Conservation (phyloP, 2,329 filamentous ascomycete species). For the Venturia nashicola region DNA sequence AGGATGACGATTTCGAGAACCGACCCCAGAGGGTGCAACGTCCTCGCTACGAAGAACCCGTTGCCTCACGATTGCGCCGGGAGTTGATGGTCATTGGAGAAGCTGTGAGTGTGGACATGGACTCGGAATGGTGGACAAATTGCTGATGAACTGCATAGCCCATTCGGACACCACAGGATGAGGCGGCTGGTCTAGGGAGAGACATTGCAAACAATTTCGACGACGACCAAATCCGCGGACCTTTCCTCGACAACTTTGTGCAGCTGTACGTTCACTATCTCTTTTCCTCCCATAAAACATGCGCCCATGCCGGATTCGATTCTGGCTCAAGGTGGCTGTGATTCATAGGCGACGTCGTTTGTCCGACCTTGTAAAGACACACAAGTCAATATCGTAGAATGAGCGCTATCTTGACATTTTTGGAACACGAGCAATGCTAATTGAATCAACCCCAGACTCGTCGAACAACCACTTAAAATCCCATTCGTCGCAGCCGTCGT, state of each 20-base stretch:
- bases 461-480: conserved; percentile 96
- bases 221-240: conserved; percentile 9
- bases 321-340: background rate
- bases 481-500: conserved; percentile 82
- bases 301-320: background rate
- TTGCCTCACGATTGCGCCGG: conserved; percentile 9
- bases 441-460: conserved; percentile 31
- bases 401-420: conserved; percentile 9
- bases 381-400: background rate
- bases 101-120: background rate
- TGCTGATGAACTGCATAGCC: background rate
- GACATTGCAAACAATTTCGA: conserved; percentile 10
- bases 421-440: conserved; percentile 11
- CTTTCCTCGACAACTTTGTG: conserved; percentile 6
- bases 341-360: background rate
- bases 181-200: conserved; percentile 5
- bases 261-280: background rate
- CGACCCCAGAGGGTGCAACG: background rate
- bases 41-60: conserved; percentile 10
- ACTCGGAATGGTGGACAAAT: background rate
- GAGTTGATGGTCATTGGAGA: conserved; percentile 9
- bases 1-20: conserved; percentile 9
- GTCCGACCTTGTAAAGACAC: background rate
- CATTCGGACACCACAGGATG: conserved; percentile 2
- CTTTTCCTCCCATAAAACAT: background rate